Conservation (phyloP, 1,284 basidiomycete species). For the Ceratobasidium sp. region DNA sequence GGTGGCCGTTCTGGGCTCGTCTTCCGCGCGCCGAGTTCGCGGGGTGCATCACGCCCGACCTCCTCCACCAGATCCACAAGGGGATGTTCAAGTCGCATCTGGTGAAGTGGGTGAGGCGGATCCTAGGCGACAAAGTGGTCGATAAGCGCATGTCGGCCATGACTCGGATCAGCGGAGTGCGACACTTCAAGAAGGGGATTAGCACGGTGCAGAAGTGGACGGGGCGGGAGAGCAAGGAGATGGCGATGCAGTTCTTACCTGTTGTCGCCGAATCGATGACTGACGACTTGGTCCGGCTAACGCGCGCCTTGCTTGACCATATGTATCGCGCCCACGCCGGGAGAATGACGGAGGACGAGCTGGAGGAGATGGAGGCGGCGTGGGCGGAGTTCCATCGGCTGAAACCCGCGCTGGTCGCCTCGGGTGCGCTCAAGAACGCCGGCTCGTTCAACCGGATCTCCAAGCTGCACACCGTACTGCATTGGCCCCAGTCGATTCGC, state of each 20-base stretch:
- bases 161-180: not conserved
- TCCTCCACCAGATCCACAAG: conserved; percentile 48
- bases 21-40: conserved; percentile 39
- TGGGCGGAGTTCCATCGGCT: conserved; percentile 55
- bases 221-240: conserved; percentile 27
- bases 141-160: not conserved
- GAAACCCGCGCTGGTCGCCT: conserved; percentile 54
- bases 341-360: conserved; percentile 45
- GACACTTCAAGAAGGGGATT: conserved; percentile 30
- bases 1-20: conserved; percentile 37
- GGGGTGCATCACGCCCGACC: conserved; percentile 41
- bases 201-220: conserved; percentile 28
- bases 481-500: conserved; percentile 30
- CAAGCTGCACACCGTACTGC: conserved; percentile 43
- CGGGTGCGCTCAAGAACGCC: conserved; percentile 50
- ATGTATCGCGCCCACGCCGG: conserved; percentile 5
- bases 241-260: conserved; percentile 24
- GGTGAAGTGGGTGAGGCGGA: conserved; percentile 15
- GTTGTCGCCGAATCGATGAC: not conserved
- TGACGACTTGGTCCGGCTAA: conserved; percentile 9
- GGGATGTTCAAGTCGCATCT: conserved; percentile 47
- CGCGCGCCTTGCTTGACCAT: conserved; percentile 17
- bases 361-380: conserved; percentile 51
- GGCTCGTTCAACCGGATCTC: conserved; percentile 3
- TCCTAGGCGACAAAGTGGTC: not conserved